These are phyloP conservation scores for Colletotrichum simmondsii DNA, from an alignment of 2,329 filamentous ascomycete genomes.

Conservation along the genomic window DNA sequence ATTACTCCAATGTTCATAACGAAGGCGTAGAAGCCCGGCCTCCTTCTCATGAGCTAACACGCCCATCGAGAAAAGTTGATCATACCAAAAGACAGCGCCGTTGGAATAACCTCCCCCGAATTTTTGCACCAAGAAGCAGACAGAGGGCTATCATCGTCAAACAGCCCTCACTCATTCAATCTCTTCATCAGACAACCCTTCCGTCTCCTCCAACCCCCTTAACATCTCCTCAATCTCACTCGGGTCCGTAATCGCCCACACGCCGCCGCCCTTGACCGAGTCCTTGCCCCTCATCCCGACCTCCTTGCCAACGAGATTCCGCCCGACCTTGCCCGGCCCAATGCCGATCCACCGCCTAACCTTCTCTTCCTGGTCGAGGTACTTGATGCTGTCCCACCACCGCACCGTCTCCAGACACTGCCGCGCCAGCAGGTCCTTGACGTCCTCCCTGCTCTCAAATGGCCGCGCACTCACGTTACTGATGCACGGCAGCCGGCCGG, in stretches of 20 bases:
- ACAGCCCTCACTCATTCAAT: conserved; percentile 40
- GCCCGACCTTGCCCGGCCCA: conserved; percentile 91
- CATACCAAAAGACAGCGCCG: background rate
- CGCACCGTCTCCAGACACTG: conserved; percentile 91
- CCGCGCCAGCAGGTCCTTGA: conserved; percentile 82
- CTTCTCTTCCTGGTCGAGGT: conserved; percentile 84
- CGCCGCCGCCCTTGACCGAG: conserved; percentile 85
- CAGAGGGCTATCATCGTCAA: background rate
- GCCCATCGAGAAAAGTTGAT: background rate
- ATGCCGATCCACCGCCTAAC: conserved; percentile 91
- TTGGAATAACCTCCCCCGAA: background rate
- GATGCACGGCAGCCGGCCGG: conserved; percentile 79
- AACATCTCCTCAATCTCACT: conserved; percentile 78
- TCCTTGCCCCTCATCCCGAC: conserved; percentile 87
- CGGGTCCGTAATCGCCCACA: conserved; percentile 91
- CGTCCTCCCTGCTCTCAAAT: conserved; percentile 76
- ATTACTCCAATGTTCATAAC: conserved; percentile 14
- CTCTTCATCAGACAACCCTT: conserved; percentile 60
- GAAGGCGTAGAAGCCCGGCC: background rate
- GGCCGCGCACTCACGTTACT: conserved; percentile 88
- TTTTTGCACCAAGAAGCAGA: background rate
- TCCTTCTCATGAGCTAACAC: background rate
- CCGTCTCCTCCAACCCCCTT: conserved; percentile 73
- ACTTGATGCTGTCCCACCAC: conserved; percentile 95
- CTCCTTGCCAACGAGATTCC: conserved; percentile 94